These are phyloP conservation scores for Phytophthora nicotianae DNA, from an alignment of 352 stramenopile species.

Conservation along the genomic window DNA sequence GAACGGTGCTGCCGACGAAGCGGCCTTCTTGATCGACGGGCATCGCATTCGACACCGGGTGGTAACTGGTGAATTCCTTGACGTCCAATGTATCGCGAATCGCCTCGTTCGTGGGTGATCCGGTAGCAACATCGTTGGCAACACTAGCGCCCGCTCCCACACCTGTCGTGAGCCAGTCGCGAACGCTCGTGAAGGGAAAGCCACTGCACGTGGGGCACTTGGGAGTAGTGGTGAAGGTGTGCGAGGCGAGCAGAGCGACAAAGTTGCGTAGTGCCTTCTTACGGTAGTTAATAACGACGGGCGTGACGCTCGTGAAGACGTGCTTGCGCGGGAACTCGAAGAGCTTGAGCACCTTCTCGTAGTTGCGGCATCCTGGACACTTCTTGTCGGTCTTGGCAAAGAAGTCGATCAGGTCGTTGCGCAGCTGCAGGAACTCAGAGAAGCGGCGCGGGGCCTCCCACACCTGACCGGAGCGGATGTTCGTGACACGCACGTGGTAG, in stretches of 20 bases:
- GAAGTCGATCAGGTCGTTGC: constrained; percentile 68
- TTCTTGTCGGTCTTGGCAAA: constrained; percentile 67
- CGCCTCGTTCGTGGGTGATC: constrained; percentile 38
- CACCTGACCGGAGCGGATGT: constrained; percentile 65
- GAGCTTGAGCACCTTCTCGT: constrained; percentile 77
- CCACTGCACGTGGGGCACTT: constrained; percentile 84
- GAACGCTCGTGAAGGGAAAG: constrained; percentile 73
- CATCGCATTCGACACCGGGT: constrained; percentile 49
- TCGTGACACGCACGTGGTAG: constrained; percentile 78
- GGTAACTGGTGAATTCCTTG: constrained; percentile 77
- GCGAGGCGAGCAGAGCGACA: constrained; percentile 70
- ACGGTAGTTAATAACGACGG: constrained; percentile 81
- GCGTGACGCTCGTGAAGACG: constrained; percentile 79
- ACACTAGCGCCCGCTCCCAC: constrained; percentile 16
- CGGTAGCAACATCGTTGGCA: background rate
- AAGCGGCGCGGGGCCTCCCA: constrained; percentile 81
- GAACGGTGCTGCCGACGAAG: constrained; percentile 44
- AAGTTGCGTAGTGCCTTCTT: constrained; percentile 80
- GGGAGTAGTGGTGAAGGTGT: constrained; percentile 81
- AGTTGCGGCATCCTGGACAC: constrained; percentile 83
- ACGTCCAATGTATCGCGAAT: constrained; percentile 76
- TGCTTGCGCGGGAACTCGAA: constrained; percentile 89
- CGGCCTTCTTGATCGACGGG: constrained; percentile 70
- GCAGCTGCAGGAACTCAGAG: constrained; percentile 82
- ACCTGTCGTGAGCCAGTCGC: constrained; percentile 74